A percentile compares a stretch with the other conserved stretches of the same genome.
phyloP scores from a whole-genome alignment of 768 basidiomycete species.

The Xerocomus potaroensis region DNA sequence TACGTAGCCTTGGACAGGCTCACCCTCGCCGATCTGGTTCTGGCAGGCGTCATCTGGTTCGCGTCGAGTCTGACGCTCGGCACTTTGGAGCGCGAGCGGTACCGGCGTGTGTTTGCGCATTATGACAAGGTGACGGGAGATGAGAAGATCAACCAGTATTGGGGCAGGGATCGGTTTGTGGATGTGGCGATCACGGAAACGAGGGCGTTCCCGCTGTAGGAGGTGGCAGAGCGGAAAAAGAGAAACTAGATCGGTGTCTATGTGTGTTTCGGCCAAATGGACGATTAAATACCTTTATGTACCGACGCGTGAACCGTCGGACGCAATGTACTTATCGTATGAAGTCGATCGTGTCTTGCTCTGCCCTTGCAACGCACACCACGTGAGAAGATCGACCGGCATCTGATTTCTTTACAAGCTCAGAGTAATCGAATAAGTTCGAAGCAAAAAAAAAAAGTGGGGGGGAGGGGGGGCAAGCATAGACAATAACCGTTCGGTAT shows the following conservation, averaged over 20 bases:
- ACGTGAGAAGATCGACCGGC: too few species aligned
- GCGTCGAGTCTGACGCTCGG: conserved; percentile 2
- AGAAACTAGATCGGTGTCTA: too few species aligned
- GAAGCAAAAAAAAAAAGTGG: too few species aligned
- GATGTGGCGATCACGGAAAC: conserved; percentile 5
- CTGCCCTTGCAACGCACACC: too few species aligned
- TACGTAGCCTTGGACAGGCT: conserved; percentile 14
- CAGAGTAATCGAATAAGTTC: too few species aligned
- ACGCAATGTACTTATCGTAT: too few species aligned
- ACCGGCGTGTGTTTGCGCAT: conserved; percentile 8
- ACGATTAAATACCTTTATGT: too few species aligned
- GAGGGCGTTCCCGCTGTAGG: neutral
- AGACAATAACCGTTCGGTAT: neutral
- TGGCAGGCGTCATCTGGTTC: conserved; percentile 1
- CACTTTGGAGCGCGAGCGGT: conserved; percentile 11
- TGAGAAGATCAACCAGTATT: conserved; percentile 7
- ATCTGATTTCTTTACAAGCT: too few species aligned
- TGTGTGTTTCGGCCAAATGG: too few species aligned
- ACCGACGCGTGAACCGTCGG: too few species aligned
- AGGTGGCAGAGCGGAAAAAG: too few species aligned
- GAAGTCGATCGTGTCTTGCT: too few species aligned
- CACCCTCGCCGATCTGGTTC: conserved; percentile 17
- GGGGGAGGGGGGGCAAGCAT: neutral
- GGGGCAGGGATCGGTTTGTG: conserved; percentile 7
- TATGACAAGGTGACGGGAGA: conserved; percentile 15